A percentile compares a stretch with the other conserved stretches of the same genome.
Conservation (phyloP, 306 rosid species). For the Pyrus betulifolia region DNA sequence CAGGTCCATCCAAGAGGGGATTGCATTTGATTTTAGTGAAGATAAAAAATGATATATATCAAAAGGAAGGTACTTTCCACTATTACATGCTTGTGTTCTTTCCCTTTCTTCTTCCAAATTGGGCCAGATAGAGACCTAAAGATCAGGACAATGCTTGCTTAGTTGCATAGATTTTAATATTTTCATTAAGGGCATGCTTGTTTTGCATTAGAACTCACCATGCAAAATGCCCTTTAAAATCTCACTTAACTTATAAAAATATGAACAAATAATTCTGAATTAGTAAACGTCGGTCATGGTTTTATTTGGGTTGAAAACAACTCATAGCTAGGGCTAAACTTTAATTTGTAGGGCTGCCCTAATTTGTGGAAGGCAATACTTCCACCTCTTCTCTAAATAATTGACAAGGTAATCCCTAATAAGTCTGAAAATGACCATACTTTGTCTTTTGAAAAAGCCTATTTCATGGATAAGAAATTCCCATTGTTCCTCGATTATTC, state of each 20-base stretch:
- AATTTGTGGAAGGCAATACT: slow-evolving; percentile 26
- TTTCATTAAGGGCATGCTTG: neutral
- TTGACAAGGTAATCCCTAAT: slow-evolving; percentile 7
- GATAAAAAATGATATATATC: slow-evolving; percentile 7
- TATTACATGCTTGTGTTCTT: slow-evolving; percentile 16
- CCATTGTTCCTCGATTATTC: slow-evolving; percentile 21
- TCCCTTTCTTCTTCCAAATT: slow-evolving; percentile 30
- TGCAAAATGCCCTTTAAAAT: neutral
- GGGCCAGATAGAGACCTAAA: slow-evolving; percentile 21
- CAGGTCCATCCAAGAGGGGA: slow-evolving; percentile 31
- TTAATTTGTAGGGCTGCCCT: slow-evolving; percentile 18
- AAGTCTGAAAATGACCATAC: slow-evolving; percentile 25
- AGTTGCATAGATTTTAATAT: slow-evolving; percentile 2
- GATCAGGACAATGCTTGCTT: slow-evolving; percentile 10
- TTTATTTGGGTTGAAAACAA: slow-evolving; percentile 14
- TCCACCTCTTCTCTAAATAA: slow-evolving; percentile 14
- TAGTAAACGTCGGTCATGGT: neutral
- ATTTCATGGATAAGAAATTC: slow-evolving; percentile 18
- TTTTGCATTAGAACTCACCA: neutral
- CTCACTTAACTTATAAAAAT: neutral
- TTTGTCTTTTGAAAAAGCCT: neutral
- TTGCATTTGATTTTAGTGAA: neutral
- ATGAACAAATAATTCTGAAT: neutral
- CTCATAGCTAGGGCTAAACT: neutral
- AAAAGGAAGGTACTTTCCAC: slow-evolving; percentile 34